Conservation (phyloP, 2,329 filamentous ascomycete genomes). For the Emericellopsis atlantica region DNA sequence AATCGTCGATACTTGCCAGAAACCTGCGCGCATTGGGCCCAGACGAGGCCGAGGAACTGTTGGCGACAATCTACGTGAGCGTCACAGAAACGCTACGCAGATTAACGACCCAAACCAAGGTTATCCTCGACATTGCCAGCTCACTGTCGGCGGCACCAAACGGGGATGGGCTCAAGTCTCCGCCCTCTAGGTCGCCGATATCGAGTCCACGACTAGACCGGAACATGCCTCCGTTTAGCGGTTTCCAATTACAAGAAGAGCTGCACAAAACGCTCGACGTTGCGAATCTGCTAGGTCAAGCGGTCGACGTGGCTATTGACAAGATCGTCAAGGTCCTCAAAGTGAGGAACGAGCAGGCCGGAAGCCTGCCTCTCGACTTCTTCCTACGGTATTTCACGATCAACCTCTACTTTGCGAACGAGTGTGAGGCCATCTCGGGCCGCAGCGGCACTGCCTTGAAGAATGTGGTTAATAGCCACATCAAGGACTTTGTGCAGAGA, state of each 20-base stretch:
- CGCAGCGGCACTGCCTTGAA: slow-evolving; percentile 65
- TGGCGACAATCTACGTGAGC: slow-evolving; percentile 72
- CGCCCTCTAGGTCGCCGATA: slow-evolving; percentile 36
- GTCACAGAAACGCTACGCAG: slow-evolving; percentile 79
- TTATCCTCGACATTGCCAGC: slow-evolving; percentile 88
- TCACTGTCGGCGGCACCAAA: slow-evolving; percentile 37
- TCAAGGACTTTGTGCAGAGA: slow-evolving; percentile 64
- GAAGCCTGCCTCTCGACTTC: slow-evolving; percentile 50
- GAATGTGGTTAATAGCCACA: slow-evolving; percentile 68
- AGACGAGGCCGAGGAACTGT: slow-evolving; percentile 71
- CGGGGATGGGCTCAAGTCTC: slow-evolving; percentile 30
- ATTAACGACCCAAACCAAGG: slow-evolving; percentile 82
- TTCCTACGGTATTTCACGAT: slow-evolving; percentile 76
- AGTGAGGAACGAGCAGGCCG: slow-evolving; percentile 63
- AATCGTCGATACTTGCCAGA: slow-evolving; percentile 74
- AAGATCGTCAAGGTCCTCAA: slow-evolving; percentile 64
- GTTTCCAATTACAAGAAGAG: slow-evolving; percentile 53
- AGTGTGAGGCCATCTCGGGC: slow-evolving; percentile 76
- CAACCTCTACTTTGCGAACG: slow-evolving; percentile 72
- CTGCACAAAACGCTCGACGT: slow-evolving; percentile 67
- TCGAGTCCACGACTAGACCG: slow-evolving; percentile 33
- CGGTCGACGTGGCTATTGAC: slow-evolving; percentile 70
- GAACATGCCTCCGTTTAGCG: slow-evolving; percentile 10
- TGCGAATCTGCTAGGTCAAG: slow-evolving; percentile 64
- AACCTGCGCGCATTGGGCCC: slow-evolving; percentile 77